These are phyloP conservation scores for Crataegus laevigata DNA, from an alignment of 306 rosid genomes.

Conservation along the genomic window DNA sequence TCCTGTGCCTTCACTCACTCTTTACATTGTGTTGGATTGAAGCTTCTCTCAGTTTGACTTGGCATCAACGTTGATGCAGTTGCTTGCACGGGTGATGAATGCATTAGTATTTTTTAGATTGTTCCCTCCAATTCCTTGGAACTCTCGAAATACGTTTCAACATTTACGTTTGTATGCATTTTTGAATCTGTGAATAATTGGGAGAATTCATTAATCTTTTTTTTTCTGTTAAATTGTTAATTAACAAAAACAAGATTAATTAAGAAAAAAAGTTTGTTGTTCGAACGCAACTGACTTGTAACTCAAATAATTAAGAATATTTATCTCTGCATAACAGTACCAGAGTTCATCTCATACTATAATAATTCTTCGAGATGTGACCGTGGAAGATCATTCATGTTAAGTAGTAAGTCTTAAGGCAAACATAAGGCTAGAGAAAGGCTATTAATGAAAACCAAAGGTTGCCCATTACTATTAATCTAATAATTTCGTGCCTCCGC, in stretches of 20 bases:
- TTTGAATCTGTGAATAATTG: neutral
- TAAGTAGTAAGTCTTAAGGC: no score
- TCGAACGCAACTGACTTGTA: neutral
- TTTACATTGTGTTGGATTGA: no score
- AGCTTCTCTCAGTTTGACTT: neutral
- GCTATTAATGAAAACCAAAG: no score
- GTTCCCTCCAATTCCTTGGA: constrained; percentile 68
- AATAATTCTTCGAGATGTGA: neutral
- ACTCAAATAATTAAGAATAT: no score
- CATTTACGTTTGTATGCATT: neutral
- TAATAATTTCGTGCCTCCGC: no score
- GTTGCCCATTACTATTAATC: no score
- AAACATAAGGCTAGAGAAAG: no score
- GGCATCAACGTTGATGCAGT: constrained; percentile 53
- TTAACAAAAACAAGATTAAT: no score
- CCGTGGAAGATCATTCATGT: neutral
- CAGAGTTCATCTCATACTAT: rapidly evolving
- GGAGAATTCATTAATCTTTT: neutral
- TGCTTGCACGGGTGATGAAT: constrained; percentile 53
- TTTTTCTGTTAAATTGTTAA: neutral
- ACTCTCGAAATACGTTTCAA: constrained; percentile 55
- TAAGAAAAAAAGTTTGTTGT: constrained; percentile 16
- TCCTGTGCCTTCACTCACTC: no score
- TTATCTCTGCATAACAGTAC: rapidly evolving
- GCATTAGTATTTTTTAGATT: constrained; percentile 60